Evolutionary conservation across 1,139 yeast species (phyloP).

Genomic region (Zygoascus sp.): DNA sequence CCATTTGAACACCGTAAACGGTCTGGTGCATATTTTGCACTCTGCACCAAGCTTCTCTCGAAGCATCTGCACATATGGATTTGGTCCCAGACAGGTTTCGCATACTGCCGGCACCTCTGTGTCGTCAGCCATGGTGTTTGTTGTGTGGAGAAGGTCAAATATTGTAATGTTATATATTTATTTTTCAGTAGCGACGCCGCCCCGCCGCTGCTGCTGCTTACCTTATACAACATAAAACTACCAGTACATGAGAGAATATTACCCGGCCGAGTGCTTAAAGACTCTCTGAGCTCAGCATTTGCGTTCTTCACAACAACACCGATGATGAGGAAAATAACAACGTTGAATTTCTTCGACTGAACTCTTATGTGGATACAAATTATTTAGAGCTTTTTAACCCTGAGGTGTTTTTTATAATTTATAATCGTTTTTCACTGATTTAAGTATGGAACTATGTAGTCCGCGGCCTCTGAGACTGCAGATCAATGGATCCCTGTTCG

Average conservation of each 20-base stretch:
- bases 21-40: slow-evolving; percentile 65
- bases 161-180: neutral
- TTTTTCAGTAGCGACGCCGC: no score
- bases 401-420: slow-evolving; percentile 27
- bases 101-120: slow-evolving; percentile 62
- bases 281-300: neutral
- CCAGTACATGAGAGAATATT: no score
- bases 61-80: slow-evolving; percentile 62
- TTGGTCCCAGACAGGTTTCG: slow-evolving; percentile 64
- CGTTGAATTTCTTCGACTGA: slow-evolving; percentile 31
- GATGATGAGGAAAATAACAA: slow-evolving; percentile 19
- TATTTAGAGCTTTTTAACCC: slow-evolving; percentile 32
- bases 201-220: no score
- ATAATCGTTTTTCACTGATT: neutral
- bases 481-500: neutral
- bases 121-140: slow-evolving; percentile 25
- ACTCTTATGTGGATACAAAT: slow-evolving; percentile 14
- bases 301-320: slow-evolving; percentile 11
- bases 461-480: neutral
- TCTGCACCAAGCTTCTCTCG: slow-evolving; percentile 71
- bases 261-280: neutral
- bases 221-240: no score
- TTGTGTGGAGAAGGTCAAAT: neutral
- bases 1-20: slow-evolving; percentile 81
- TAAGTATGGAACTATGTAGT: neutral